phyloP scores from a whole-genome alignment of 116 monocot genomes.

The Phalaenopsis hybrid region DNA sequence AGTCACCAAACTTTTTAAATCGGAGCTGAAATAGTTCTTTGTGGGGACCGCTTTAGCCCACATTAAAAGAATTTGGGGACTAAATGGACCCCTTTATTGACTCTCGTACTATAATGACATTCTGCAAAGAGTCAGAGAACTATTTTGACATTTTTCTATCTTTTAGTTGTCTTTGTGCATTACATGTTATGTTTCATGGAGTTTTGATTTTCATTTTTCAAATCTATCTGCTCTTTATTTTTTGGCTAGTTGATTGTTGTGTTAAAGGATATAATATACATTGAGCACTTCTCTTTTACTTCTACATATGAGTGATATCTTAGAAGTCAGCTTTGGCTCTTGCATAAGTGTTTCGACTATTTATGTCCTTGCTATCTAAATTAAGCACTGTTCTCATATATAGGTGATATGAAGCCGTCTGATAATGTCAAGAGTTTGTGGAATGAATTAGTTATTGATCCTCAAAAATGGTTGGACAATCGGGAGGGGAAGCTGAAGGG shows the following conservation, averaged over 20 bases:
- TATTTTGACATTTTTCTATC: too few species aligned
- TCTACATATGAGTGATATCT: neutral
- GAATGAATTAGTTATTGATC: constrained; percentile 54
- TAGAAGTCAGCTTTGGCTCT: neutral
- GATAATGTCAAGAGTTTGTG: constrained; percentile 31
- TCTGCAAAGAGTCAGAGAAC: too few species aligned
- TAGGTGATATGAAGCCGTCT: constrained; percentile 23
- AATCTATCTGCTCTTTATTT: neutral
- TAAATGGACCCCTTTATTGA: too few species aligned
- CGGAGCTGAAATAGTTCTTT: too few species aligned
- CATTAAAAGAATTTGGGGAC: too few species aligned
- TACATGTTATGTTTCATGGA: neutral
- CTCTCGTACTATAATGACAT: too few species aligned
- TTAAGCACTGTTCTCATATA: neutral
- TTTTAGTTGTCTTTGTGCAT: neutral
- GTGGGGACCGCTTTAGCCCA: too few species aligned
- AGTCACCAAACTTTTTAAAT: too few species aligned
- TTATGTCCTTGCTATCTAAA: neutral
- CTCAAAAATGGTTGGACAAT: constrained; percentile 69
- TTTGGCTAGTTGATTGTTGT: neutral
- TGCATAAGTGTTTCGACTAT: neutral
- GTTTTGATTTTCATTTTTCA: neutral
- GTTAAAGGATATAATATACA: neutral
- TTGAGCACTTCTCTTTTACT: neutral
- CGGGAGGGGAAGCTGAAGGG: constrained; percentile 55